A percentile compares a stretch with the other conserved stretches of the same genome.
These are phyloP conservation scores for Septoria linicola DNA, from an alignment of 2,329 filamentous ascomycete species.

Conservation along the genomic window DNA sequence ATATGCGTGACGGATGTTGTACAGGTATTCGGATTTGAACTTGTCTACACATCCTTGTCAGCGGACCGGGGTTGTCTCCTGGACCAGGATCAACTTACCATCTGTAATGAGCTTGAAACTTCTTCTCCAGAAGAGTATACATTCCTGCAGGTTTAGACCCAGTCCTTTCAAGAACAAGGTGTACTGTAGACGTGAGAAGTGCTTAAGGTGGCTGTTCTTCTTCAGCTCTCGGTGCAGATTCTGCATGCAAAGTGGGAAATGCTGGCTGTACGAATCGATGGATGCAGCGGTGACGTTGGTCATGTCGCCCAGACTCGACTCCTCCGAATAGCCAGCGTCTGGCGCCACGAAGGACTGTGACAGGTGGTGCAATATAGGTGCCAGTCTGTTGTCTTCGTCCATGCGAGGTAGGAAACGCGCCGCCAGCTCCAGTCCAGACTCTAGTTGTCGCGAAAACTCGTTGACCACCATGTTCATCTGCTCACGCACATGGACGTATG, in stretches of 20 bases:
- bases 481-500: constrained; percentile 84
- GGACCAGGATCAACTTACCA: constrained; percentile 27
- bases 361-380: constrained; percentile 74
- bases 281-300: constrained; percentile 74
- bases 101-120: constrained; percentile 84
- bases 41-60: constrained; percentile 55
- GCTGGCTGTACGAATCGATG: constrained; percentile 73
- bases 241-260: constrained; percentile 93
- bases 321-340: constrained; percentile 73
- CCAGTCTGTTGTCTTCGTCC: constrained; percentile 91
- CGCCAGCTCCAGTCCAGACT: constrained; percentile 83
- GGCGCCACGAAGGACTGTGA: constrained; percentile 94
- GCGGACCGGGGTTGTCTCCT: background rate
- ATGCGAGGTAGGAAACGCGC: constrained; percentile 86
- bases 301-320: constrained; percentile 59
- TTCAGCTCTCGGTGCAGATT: constrained; percentile 83
- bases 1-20: constrained; percentile 93
- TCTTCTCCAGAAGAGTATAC: constrained; percentile 84
- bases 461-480: constrained; percentile 85
- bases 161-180: constrained; percentile 95
- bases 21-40: constrained; percentile 96
- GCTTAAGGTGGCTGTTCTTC: constrained; percentile 86
- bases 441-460: constrained; percentile 77
- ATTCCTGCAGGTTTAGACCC: constrained; percentile 87
- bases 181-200: constrained; percentile 91